These are phyloP conservation scores for Podaxis sp. DNA, from an alignment of 768 basidiomycete genomes.

Conservation along the genomic window DNA sequence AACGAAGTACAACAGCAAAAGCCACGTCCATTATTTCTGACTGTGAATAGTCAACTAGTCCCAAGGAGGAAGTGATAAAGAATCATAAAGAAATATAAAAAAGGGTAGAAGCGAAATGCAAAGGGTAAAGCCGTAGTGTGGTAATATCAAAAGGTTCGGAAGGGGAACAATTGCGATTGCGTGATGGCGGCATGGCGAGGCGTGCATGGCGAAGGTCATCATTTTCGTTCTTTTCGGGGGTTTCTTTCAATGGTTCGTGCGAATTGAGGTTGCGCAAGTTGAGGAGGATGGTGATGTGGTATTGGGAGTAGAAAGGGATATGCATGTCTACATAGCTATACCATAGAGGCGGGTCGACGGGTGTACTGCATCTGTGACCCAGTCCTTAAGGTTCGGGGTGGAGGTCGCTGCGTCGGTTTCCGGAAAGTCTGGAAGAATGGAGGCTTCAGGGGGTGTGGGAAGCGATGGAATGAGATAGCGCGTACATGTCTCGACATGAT, in stretches of 20 bases:
- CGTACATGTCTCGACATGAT: slow-evolving; percentile 39
- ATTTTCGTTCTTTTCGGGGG: slow-evolving; percentile 15
- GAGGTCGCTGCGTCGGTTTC: slow-evolving; percentile 12
- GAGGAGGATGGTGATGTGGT: background rate
- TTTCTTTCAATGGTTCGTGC: slow-evolving; percentile 7
- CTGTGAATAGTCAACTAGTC: background rate
- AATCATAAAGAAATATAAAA: slow-evolving; percentile 5
- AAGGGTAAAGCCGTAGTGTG: slow-evolving; percentile 8
- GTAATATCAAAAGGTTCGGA: background rate
- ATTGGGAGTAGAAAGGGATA: slow-evolving; percentile 6
- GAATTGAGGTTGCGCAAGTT: slow-evolving; percentile 5
- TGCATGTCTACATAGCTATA: slow-evolving; percentile 8
- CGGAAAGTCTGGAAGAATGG: slow-evolving; percentile 13
- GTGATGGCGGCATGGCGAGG: slow-evolving; percentile 13
- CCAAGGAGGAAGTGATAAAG: slow-evolving; percentile 9
- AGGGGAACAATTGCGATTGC: slow-evolving; percentile 2
- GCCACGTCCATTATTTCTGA: background rate
- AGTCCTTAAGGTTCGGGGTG: slow-evolving; percentile 1
- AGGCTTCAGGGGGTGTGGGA: background rate
- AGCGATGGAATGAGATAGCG: slow-evolving; percentile 3
- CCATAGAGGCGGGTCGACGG: slow-evolving; percentile 12
- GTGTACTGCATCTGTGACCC: slow-evolving; percentile 14
- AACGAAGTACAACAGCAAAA: background rate
- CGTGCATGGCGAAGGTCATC: slow-evolving; percentile 4
- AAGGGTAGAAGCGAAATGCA: slow-evolving; percentile 3